Evolutionary conservation across 495 filamentous ascomycete genomes (phyloP), one percentile per base, ranked within the genome.

Genomic region (Daldinia decipiens): DNA sequence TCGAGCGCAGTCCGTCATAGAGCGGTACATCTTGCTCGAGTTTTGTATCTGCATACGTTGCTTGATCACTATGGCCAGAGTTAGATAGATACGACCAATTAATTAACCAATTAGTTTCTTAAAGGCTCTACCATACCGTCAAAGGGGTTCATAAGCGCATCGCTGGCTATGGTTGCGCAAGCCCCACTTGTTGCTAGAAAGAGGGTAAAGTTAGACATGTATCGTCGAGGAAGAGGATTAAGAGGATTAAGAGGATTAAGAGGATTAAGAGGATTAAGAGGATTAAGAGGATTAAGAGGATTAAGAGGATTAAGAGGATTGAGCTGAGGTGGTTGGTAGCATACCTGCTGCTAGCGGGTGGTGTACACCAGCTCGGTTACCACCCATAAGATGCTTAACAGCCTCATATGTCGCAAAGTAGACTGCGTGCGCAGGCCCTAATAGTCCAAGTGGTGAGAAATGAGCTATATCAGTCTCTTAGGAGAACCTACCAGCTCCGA

Each of bases 101-200:
- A 31, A 3, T 52, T 11, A 1, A n/a, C 15, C 27, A n/a, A 29
- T 26, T 7, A 31, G 9, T 52, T 11, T 52, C 17, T 27, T 43
- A 6, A 12, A 45, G 31, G 34, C 29, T 40, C 9, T 59, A 52
- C 8, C 87, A 77, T 84, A 97, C 94, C 94, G 83, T 99, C 95
- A 79, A 99, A 99, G 31, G 95, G 95, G 79, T 98, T 99, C 95
- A 99, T 99, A 55, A 99, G 84, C 39, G 95, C 96, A 83, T 99
- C 95, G 76, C 93, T 97, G 36, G 93, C 93, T 75, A 98, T 97
- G 0, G 95, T 98, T 57, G 95, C 95, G 71, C 92, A 91, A 62
- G 95, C 95, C 76, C 95, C 95, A 77, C 93, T 96, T 57, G 91
- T 87, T 39, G 94, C 95, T 97, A 73, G 62, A 74, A 52, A 74